Conservation (phyloP, 306 rosid genomes). For the Begonia fuchsioides region DNA sequence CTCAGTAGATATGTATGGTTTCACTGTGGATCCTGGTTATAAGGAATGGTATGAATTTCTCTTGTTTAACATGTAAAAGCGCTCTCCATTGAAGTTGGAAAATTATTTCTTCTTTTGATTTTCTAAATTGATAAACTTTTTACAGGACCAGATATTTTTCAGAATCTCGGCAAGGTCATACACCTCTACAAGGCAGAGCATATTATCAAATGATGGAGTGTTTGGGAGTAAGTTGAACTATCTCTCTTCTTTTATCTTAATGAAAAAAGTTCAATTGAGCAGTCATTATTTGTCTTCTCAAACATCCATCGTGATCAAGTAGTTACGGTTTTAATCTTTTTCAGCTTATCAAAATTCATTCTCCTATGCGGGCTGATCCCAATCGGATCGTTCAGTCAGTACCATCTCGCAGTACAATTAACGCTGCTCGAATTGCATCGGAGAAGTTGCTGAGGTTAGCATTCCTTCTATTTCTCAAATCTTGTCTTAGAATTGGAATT, state of each 20-base stretch:
- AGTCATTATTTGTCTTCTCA: not conserved
- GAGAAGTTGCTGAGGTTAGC: conserved; percentile 62
- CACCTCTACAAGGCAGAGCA: conserved; percentile 93
- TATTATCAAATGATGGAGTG: conserved; percentile 99
- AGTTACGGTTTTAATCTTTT: conserved; percentile 16
- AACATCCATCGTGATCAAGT: too few species aligned
- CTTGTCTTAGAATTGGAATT: too few species aligned
- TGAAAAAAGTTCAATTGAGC: conserved; percentile 5
- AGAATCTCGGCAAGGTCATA: conserved; percentile 94
- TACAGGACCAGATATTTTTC: conserved; percentile 96
- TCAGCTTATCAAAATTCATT: conserved; percentile 89
- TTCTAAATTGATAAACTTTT: not conserved
- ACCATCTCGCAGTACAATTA: conserved; percentile 41
- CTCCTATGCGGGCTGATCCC: conserved; percentile 91
- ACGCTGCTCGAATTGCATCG: conserved; percentile 68
- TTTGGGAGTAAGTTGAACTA: conserved; percentile 62
- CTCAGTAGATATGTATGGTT: conserved; percentile 97
- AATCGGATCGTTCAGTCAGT: conserved; percentile 70
- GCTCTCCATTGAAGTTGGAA: not conserved
- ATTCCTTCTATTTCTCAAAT: not conserved
- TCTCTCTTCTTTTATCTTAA: too few species aligned
- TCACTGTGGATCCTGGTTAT: conserved; percentile 97
- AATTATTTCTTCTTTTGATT: too few species aligned
- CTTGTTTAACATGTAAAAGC: conserved; percentile 7
- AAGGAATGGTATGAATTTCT: conserved; percentile 67